Evolutionary conservation across 108 stramenopile genomes (phyloP), one percentile per base, ranked within the genome.

Genomic region (Chaetoceros tenuissimus): DNA sequence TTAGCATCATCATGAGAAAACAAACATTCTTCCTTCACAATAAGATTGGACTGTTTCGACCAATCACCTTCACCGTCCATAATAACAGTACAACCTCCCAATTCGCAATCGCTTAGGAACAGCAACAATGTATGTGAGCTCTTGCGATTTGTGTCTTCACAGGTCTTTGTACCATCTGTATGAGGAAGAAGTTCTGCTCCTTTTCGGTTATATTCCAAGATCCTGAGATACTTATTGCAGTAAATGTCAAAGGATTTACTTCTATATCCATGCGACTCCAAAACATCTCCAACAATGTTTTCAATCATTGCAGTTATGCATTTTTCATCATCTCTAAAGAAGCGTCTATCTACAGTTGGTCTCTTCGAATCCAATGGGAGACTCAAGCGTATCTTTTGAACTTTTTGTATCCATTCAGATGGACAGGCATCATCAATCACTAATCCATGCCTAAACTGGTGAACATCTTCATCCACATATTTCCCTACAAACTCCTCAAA

Each of bases 301-400:
- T 23, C 17, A 26, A 10, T 3, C 40, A 10, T 0, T 46, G 19
- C 3, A 58, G 31, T 53, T 2, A 22, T n/a, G n/a, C n/a, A n/a
- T n/a, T n/a, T n/a, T n/a, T n/a, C 19, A 22, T 46, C 66, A 27
- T 67, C 66, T 1, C 28, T 51, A 59, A 68, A 68, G 48, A 71
- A 71, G 3, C 70, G 57, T 17, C 70, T 63, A 28, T 71, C 48
- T 29, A 64, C 63, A 5, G 70, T 71, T 17, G 70, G 70, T 3
- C 70, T 51, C 28, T 71, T 71, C 21, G 21, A 3, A 51, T 72
- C 45, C 20, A 72, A 48, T 13, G 59, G 55, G 10, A 19, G 62
- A 44, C 18, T 22, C 18, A 49, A 10, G 16, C 60, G 60, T 3
- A 28, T 34, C 16, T 5, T 17, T 20, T 61, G 49, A 17, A 61